A percentile compares a stretch with the other conserved stretches of the same genome.
phyloP scores from a whole-genome alignment of 345 rosid species.

The Triadica sebifera region DNA sequence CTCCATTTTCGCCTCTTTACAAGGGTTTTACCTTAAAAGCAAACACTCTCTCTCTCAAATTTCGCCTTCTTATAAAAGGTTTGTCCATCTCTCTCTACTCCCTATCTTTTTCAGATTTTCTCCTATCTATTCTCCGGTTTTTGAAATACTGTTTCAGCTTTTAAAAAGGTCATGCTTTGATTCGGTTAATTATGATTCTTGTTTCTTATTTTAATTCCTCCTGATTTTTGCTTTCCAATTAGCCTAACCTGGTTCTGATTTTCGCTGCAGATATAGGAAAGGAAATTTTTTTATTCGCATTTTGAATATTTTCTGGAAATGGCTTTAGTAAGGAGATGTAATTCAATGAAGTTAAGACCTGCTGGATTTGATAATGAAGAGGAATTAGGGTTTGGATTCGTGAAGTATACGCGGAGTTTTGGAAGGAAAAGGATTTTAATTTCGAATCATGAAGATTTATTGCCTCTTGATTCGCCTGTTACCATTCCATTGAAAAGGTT shows the following conservation, averaged over 20 bases:
- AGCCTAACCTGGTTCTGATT: too few relatives aligned
- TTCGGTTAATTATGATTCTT: not conserved
- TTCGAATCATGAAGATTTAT: constrained; percentile 16
- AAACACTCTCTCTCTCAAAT: not conserved
- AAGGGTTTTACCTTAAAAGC: constrained; percentile 1
- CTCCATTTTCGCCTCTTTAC: not conserved
- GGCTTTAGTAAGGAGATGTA: constrained; percentile 48
- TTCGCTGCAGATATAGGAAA: constrained; percentile 6
- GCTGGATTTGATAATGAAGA: constrained; percentile 24
- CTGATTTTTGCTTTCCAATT: too few relatives aligned
- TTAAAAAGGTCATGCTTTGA: not conserved
- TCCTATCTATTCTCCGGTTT: not conserved
- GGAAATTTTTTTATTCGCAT: not conserved
- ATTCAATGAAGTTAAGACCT: constrained; percentile 32
- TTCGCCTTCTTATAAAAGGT: not conserved
- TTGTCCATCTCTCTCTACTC: not conserved
- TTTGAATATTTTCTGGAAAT: constrained; percentile 6
- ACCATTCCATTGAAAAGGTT: too few relatives aligned
- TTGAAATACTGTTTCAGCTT: not conserved
- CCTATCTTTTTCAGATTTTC: too few relatives aligned
- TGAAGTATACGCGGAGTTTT: constrained; percentile 46
- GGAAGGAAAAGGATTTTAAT: constrained; percentile 75
- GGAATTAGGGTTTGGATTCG: constrained; percentile 29
- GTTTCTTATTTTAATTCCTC: not conserved
- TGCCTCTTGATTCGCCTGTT: not conserved